Evolutionary conservation across 1,284 basidiomycete species (phyloP), one percentile per base, ranked within the genome.

Genomic region (Amanita bisporigera): DNA sequence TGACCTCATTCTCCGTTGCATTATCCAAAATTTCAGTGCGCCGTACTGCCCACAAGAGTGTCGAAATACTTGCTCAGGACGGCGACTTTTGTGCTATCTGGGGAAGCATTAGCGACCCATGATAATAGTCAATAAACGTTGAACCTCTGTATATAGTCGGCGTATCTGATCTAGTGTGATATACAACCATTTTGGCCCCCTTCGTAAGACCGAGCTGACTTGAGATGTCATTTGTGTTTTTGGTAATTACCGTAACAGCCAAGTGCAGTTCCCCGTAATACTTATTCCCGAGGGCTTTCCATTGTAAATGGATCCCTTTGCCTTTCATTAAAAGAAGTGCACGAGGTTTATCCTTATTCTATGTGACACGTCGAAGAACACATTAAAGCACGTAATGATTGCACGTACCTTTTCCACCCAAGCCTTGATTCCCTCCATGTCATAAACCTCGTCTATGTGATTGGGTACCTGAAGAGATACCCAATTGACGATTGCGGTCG

Each of bases 401-500:
- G 17, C 10, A 79, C 82, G 60, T 57, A 90, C 91, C 81, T 88
- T 84, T 50, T 86, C 82, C 10, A 87, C 75, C 90, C 90, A 92
- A n/a, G 82, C 81, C 2, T 84, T 74, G 41, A 93, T 81, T 17
- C 91, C 87, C 15, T 86, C 82, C 2, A 85, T 76, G 45, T 87
- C 83, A 69, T 88, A 83, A 66, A 96, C 83, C 78, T 90, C 92
- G 67, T 87, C 87, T 61, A 88, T 83, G 33, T 84, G 81, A 70
- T 87, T 85, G 0, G 96, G 94, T 15, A 98, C 87, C 63, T n/a
- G n/a, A n/a, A n/a, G n/a, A n/a, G n/a, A n/a, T n/a, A 89, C 94
- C 80, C 88, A 97, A 73, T 94, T 89, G 74, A 90, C 91, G 72
- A 98, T 83, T 3, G 87, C 87, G 61, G 85, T 89, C 1, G 91